Evolutionary conservation across 1,284 basidiomycete genomes (phyloP), one percentile per base, ranked within the genome.

Genomic region (Phellinidium pouzarii): DNA sequence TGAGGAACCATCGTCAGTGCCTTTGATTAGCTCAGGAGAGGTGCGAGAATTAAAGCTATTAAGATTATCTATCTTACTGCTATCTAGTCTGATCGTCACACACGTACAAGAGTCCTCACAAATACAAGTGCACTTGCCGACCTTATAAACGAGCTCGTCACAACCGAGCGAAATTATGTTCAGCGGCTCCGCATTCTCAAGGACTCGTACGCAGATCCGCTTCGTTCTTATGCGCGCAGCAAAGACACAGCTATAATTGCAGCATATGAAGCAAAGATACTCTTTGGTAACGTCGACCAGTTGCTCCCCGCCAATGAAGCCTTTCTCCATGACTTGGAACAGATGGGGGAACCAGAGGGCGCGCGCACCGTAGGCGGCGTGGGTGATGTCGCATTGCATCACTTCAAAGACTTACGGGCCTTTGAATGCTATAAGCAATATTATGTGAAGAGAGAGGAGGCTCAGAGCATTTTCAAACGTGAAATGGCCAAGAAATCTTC

Each of bases 241-340:
- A 89, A 90, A 62, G 87, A 87, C 58, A 92, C 88, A 0, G 82
- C 86, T 41, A 92, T 97, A 60, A 80, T 98, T 45, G 86, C 89
- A 2, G 71, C 82, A 17, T 96, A 95, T 66, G 90, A 96, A 64
- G 91, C 94, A 20, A 95, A 93, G 61, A 87, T 82, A 0, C 75
- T 98, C 25, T 98, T 98, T 61, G 91, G 91, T 48, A 98, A 98
- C 67, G 81, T 97, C 44, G 94, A 96, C 66, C 84, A 82, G 47
- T 77, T 98, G 11, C 67, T 97, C 1, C 87, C 87, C 0, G 88
- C 93, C 7, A 94, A 96, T 60, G 84, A 89, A 62, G 83, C 87
- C 0, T 94, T 98, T 63, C 72, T 96, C 37, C 69, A 69, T 9
- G 94, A 97, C 65, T 74, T 98, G 29, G 90, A 96, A 66, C 78